Evolutionary conservation across 768 basidiomycete genomes (phyloP).

Genomic region (Mrakia frigida): DNA sequence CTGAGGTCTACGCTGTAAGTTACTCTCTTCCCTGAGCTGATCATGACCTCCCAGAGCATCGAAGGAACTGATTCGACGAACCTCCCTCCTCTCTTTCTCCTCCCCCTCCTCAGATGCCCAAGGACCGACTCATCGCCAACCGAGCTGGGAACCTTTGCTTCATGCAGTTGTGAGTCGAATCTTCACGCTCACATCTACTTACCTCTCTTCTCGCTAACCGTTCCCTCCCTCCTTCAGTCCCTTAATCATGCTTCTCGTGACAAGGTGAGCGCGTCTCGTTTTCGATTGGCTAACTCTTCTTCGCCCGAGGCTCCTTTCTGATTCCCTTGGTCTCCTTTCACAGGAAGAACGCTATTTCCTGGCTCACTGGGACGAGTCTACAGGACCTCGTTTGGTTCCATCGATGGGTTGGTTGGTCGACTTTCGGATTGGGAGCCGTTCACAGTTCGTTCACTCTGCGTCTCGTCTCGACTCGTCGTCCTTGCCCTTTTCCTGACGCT

Average conservation of each 20-base stretch:
- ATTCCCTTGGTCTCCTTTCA: not conserved
- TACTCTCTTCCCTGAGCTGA: not conserved
- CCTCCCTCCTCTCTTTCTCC: not conserved
- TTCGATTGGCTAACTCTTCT: not conserved
- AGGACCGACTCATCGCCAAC: not conserved
- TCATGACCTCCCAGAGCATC: no score
- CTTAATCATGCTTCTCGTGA: conserved; percentile 9
- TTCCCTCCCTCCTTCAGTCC: not conserved
- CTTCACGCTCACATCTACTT: not conserved
- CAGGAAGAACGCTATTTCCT: not conserved
- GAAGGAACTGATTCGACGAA: not conserved
- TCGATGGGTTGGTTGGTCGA: conserved; percentile 21
- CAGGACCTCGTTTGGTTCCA: conserved; percentile 18
- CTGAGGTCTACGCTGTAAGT: not conserved
- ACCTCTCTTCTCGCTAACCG: not conserved
- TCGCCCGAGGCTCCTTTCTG: not conserved
- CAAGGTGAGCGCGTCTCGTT: not conserved
- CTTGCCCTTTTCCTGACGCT: not conserved
- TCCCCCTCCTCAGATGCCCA: not conserved
- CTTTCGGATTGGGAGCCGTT: not conserved
- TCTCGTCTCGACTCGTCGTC: not conserved
- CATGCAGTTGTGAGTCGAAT: not conserved
- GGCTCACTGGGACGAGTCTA: not conserved
- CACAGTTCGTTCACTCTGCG: not conserved
- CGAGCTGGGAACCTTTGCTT: conserved; percentile 24